Evolutionary conservation across 495 filamentous ascomycete species (phyloP).

Genomic region (Achaetomiella virescens): DNA sequence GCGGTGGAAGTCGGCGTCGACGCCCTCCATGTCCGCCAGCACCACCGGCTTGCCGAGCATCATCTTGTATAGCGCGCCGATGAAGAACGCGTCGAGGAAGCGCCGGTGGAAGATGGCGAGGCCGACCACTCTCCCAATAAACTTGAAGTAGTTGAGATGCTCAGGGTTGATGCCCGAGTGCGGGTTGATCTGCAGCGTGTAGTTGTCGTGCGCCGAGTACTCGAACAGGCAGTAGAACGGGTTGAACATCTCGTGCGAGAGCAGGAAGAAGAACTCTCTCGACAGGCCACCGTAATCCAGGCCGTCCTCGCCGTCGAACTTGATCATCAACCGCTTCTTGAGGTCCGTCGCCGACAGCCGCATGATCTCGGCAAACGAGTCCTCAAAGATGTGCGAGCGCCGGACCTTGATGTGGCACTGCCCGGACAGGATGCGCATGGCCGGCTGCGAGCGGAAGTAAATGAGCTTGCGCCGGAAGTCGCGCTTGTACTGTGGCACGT

Average conservation of each 20-base stretch:
- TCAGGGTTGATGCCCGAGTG: constrained; percentile 99
- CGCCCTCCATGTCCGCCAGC: constrained; percentile 96
- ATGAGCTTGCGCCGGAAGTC: constrained; percentile 97
- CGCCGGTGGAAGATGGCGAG: constrained; percentile 97
- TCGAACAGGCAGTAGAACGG: constrained; percentile 99
- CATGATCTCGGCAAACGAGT: constrained; percentile 98
- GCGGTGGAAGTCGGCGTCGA: constrained; percentile 94
- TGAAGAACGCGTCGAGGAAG: constrained; percentile 99
- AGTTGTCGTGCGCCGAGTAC: constrained; percentile 99
- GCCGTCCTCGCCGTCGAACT: constrained; percentile 98
- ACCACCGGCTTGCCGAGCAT: constrained; percentile 88
- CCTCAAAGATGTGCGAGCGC: constrained; percentile 94
- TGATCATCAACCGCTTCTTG: constrained; percentile 98
- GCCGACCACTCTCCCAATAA: constrained; percentile 96
- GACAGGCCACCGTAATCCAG: constrained; percentile 97
- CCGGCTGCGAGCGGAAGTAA: constrained; percentile 97
- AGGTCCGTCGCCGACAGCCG: constrained; percentile 91
- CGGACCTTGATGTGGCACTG: constrained; percentile 98
- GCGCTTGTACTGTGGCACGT: constrained; percentile 98
- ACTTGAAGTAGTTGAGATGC: constrained; percentile 99
- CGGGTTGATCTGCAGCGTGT: constrained; percentile 99
- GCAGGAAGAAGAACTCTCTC: constrained; percentile 98
- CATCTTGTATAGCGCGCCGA: constrained; percentile 99
- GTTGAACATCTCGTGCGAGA: constrained; percentile 99
- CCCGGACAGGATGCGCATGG: constrained; percentile 87